Evolutionary conservation across 768 basidiomycete genomes (phyloP), one percentile per base, ranked within the genome.

Genomic region (Chlorophyllum brunneum): DNA sequence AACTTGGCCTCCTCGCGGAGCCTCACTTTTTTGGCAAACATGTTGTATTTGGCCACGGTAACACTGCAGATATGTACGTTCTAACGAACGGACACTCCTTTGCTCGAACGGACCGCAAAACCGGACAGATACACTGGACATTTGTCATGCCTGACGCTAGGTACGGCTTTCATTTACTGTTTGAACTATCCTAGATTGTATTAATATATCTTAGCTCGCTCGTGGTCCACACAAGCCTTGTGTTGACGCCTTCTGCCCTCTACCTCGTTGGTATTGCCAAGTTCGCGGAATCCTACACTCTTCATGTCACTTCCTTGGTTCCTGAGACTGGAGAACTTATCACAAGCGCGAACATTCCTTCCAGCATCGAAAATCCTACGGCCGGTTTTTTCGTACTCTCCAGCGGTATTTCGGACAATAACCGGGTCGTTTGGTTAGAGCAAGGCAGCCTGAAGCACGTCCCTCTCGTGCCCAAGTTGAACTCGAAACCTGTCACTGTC

Each of bases 281-380:
- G 54, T 76, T 76, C 0, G 64, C 74, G 54, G 61, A 73, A 1
- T 72, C 83, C 0, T 82, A 84, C 59, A 85, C 84, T 11, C 68
- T 95, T 1, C 83, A 88, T 51, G 72, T 88, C 56, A 79, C 82
- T 18, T 72, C 83, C 1, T 68, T 95, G 5, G 74, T 81, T 43
- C 61, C 82, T 0, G 48, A 64, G 2, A 80, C 77, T 3, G 88
- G 86, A 3, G 68, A 75, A 33, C 56, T 83, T 18, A 59, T 85
- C 48, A 61, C 72, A 10, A 74, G 67, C 20, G 70, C 68, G 1
- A 70, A 79, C 51, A 67, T 92, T 29, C 78, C 83, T 11, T 86
- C 86, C 3, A 70, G 60, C 50, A 67, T 78, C 46, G 48, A 59
- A 31, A 60, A 71, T 41, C 68, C 72, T 0, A 57, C 65, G 6